Evolutionary conservation across 306 rosid genomes (phyloP), one percentile per base, ranked within the genome.

Genomic region (Corylus americana): DNA sequence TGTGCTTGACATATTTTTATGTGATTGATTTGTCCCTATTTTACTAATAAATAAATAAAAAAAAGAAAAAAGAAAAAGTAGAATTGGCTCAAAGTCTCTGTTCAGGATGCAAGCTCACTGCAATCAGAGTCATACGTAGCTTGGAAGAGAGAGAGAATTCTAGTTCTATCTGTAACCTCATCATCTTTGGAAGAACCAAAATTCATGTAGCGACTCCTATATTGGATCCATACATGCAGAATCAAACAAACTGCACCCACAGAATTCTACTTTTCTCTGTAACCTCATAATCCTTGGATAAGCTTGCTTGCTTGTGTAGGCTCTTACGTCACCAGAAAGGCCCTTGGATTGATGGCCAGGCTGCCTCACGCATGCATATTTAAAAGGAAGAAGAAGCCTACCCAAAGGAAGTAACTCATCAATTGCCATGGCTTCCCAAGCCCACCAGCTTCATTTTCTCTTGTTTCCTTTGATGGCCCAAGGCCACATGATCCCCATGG

Each of bases 401-500:
- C 2, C 51, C 51, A 12, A 48, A 8, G 51, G 13, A 48, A 49
- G 53, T 11, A 49, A 49, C 53, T 49, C 14, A 10, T 12, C 53
- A 49, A 9, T 12, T 49, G 4, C 51, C 57, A 70, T 70, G 42
- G 39, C 77, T 42, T 74, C 73, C 29, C 57, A 70, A 70, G 61
- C 50, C 9, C 37, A 12, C 12, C 76, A 58, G n/a, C 74, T 75
- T 71, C 83, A 83, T 59, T 75, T 83, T 25, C 50, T 79, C 11
- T 63, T 83, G 71, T 74, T 80, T 57, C 79, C 84, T 74, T 22
- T 74, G 16, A 83, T 86, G 87, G 90, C 84, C 8, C 87, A 78
- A 75, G 87, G 90, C 54, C 90, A 86, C 78, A 76, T 74, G 81
- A 86, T 83, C 49, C 90, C 90, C 18, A 77, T 83, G 87, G 70